Base-by-base conservation (phyloP, 2,329 filamentous ascomycete genomes). In the Aspergillus unguis region DNA sequence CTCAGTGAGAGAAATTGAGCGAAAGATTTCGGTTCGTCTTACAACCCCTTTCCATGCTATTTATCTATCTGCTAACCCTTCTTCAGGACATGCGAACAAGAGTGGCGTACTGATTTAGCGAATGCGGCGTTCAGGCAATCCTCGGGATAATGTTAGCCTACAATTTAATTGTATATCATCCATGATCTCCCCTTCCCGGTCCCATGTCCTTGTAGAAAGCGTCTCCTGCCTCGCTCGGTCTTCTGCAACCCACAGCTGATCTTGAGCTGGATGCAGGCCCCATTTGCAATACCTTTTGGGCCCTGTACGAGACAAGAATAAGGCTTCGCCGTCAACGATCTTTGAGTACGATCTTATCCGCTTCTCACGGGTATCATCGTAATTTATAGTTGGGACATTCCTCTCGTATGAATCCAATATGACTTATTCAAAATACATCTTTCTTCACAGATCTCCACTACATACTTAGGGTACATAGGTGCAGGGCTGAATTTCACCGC, bases 1-100 rank as follows among this genome's bases (percentile, higher is more conserved):
- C 53, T 92, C 89, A 38, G 85, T 96, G 50, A 78, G 90, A 62
- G 90, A 97, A 74, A 94, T 99, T 66, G 95, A 99, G 79, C 85
- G 94, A 65, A 96, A 96, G 76, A 92, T 99, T 66, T 91, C 88
- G 60, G 79, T 82, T 71, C 69, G 77, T 73, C 7, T 4, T 4
- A 10, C 35, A 6, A 8, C 17, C 25, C 41, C 17, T 27, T 6
- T 36, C 25, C 2, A 28, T 31, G 28, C 11, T 8, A 8, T 3
- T 9, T 11, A 35, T 33, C 25, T 28, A 10, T 40, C 44, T 47
- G 53, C 57, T 62, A 58, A 64, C 57, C 17, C 44, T 57, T 44
- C 5, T 5, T 4, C 32, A 80, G 77, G 80, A 82, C 66, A 82
- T 82, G 75, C 74, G 80, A 52, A 82, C 80, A 47, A 69, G 80